phyloP scores from a whole-genome alignment of 2,329 filamentous ascomycete genomes.

The Hymenoscyphus repandus region DNA sequence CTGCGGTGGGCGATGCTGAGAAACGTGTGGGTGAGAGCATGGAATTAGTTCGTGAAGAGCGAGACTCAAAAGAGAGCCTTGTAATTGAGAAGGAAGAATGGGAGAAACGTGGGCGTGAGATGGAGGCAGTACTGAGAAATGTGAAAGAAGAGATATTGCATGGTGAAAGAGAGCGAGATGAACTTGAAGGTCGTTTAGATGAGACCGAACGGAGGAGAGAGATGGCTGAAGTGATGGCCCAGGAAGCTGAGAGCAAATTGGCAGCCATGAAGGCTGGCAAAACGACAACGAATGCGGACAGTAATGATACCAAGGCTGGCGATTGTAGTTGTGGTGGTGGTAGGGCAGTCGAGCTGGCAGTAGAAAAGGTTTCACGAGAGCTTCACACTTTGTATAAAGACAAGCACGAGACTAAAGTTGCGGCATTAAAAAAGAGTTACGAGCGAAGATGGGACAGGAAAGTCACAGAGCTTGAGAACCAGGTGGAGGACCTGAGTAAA shows the following conservation, averaged over 20 bases:
- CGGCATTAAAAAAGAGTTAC: slow-evolving; percentile 79
- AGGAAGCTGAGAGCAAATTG: slow-evolving; percentile 71
- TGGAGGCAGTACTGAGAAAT: slow-evolving; percentile 74
- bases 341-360: slow-evolving; percentile 72
- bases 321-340: slow-evolving; percentile 30
- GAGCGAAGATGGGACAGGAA: slow-evolving; percentile 88
- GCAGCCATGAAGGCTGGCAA: slow-evolving; percentile 66
- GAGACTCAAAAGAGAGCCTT: slow-evolving; percentile 63
- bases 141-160: slow-evolving; percentile 77
- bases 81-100: slow-evolving; percentile 73
- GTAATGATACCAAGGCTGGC: slow-evolving; percentile 24
- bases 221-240: slow-evolving; percentile 68
- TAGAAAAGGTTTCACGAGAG: slow-evolving; percentile 90
- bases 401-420: slow-evolving; percentile 95
- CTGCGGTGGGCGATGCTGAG: slow-evolving; percentile 84
- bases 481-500: slow-evolving; percentile 61
- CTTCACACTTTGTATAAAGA: slow-evolving; percentile 90
- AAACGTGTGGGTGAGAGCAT: slow-evolving; percentile 82
- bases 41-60: slow-evolving; percentile 77
- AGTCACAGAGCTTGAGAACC: slow-evolving; percentile 69
- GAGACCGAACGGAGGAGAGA: slow-evolving; percentile 71
- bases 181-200: slow-evolving; percentile 68
- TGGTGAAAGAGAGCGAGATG: slow-evolving; percentile 74
- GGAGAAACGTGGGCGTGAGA: slow-evolving; percentile 80
- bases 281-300: slow-evolving; percentile 36